Conservation (phyloP, 257 asterid species). For the Coffea canephora region DNA sequence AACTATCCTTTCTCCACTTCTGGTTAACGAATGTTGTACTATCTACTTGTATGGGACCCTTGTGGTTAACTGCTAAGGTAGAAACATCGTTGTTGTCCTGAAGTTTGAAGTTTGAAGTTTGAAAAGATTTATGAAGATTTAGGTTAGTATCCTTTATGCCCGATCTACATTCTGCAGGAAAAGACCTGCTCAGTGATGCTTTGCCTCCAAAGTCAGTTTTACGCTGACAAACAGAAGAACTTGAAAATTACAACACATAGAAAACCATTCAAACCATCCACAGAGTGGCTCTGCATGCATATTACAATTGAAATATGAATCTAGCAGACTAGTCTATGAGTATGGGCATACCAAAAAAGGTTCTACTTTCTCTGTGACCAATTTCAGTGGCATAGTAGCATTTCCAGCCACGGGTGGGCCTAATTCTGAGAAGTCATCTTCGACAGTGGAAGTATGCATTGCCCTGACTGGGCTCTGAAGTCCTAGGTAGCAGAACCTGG, state of each 20-base stretch:
- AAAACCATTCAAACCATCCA: not conserved
- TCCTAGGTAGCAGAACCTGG: constrained; percentile 35
- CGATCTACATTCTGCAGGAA: constrained; percentile 19
- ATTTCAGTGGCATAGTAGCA: constrained; percentile 22
- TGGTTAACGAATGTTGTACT: not conserved
- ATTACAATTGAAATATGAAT: not conserved
- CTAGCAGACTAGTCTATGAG: not conserved
- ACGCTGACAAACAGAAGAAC: constrained; percentile 22
- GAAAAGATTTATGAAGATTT: constrained; percentile 16
- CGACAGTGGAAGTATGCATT: constrained; percentile 24
- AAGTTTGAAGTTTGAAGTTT: not conserved
- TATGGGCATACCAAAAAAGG: constrained; percentile 27
- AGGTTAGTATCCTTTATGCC: constrained; percentile 1
- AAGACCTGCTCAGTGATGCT: constrained; percentile 18
- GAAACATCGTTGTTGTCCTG: not conserved
- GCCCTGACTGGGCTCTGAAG: constrained; percentile 29
- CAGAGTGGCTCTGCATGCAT: not conserved
- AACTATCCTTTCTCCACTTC: constrained; percentile 1
- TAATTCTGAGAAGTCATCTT: constrained; percentile 49
- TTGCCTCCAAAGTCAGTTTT: constrained; percentile 21
- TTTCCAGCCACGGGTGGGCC: constrained; percentile 33
- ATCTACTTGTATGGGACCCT: not conserved
- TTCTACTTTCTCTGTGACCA: constrained; percentile 38
- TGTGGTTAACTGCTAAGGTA: not conserved
- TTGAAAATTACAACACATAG: not conserved